Evolutionary conservation across 2,329 filamentous ascomycete genomes (phyloP).

Genomic region (Fusarium circinatum): DNA sequence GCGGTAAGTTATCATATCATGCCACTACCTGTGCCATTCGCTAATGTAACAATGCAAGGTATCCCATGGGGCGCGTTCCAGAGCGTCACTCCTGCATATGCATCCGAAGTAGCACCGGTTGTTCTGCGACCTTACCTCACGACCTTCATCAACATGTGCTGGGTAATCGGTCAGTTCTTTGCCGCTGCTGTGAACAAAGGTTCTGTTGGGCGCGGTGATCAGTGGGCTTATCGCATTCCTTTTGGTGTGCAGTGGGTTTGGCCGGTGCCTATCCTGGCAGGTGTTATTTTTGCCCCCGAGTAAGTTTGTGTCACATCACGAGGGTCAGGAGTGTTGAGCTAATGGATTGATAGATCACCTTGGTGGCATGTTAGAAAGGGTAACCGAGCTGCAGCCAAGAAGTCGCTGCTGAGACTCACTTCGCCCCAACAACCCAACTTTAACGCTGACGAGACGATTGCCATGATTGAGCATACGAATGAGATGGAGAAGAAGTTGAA

Average conservation of each 20-base stretch:
- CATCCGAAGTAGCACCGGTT: conserved; percentile 61
- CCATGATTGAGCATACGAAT: conserved; percentile 66
- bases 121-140: conserved; percentile 63
- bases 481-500: conserved; percentile 57
- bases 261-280: conserved; percentile 58
- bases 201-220: conserved; percentile 51
- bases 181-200: conserved; percentile 58
- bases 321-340: neutral
- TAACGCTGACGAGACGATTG: conserved; percentile 59
- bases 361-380: conserved; percentile 63
- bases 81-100: conserved; percentile 63
- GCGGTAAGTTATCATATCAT: conserved; percentile 40
- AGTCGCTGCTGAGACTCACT: conserved; percentile 55
- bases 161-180: conserved; percentile 66
- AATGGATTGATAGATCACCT: conserved; percentile 51
- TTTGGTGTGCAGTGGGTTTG: conserved; percentile 65
- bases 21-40: neutral
- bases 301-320: conserved; percentile 31
- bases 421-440: conserved; percentile 52
- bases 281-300: conserved; percentile 60
- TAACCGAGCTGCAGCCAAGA: conserved; percentile 53
- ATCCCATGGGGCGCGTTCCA: conserved; percentile 65
- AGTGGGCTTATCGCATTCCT: conserved; percentile 62
- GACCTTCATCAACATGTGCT: conserved; percentile 66
- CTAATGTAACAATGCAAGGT: conserved; percentile 46